Conservation (phyloP, 2,329 filamentous ascomycete genomes). For the Didymella glomerata region DNA sequence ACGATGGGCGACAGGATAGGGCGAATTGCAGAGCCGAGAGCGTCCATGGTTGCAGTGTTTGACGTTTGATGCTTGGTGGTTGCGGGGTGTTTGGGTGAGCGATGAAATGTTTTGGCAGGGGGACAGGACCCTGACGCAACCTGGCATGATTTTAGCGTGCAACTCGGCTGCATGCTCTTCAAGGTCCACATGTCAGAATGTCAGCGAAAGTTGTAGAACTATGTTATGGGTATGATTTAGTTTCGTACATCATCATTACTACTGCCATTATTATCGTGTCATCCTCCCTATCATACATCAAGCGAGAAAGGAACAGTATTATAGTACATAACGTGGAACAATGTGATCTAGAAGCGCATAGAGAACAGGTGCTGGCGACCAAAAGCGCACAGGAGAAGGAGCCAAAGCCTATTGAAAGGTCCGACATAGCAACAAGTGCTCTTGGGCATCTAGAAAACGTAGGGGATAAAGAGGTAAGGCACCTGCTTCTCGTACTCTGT, state of each 20-base stretch:
- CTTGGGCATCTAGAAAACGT: constrained; percentile 21
- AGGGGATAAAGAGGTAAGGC: constrained; percentile 84
- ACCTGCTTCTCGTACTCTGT: constrained; percentile 79
- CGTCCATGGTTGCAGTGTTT: constrained; percentile 51
- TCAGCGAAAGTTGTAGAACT: background rate
- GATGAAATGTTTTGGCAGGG: constrained; percentile 19
- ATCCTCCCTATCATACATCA: constrained; percentile 14
- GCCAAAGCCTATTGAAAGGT: constrained; percentile 4
- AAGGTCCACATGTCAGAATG: constrained; percentile 13
- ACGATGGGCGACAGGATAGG: constrained; percentile 54
- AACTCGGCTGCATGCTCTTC: constrained; percentile 3
- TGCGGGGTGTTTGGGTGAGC: constrained; percentile 19
- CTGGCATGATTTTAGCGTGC: constrained; percentile 20
- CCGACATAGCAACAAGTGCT: background rate
- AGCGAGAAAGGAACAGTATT: constrained; percentile 16
- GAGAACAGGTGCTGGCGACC: constrained; percentile 12
- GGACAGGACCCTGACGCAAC: constrained; percentile 20
- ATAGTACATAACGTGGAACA: constrained; percentile 26
- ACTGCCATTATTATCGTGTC: constrained; percentile 28
- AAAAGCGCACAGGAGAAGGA: constrained; percentile 3
- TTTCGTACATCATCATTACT: constrained; percentile 27
- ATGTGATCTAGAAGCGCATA: constrained; percentile 9
- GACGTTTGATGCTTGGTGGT: constrained; percentile 4
- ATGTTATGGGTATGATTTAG: background rate
- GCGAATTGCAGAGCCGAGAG: constrained; percentile 49